These are phyloP conservation scores for Emericellopsis cladophorae DNA, from an alignment of 2,329 filamentous ascomycete species.

Conservation along the genomic window DNA sequence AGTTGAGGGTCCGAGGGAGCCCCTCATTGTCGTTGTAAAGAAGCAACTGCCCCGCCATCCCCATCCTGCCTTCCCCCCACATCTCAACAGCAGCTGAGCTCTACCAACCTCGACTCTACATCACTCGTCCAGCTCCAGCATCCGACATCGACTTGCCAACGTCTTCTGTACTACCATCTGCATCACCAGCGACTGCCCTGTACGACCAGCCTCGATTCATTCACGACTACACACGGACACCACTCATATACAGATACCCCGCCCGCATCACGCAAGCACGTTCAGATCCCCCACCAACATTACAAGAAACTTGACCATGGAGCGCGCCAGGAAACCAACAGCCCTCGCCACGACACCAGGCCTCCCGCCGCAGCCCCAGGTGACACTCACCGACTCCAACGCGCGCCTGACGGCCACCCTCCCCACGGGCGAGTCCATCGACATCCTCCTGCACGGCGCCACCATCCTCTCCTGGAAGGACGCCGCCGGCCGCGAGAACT, in stretches of 20 bases:
- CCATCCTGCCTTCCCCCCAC: no score
- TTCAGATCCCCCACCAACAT: not conserved
- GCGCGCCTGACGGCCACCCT: slow-evolving; percentile 66
- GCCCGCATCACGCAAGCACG: not conserved
- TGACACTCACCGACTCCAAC: slow-evolving; percentile 61
- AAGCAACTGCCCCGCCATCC: no score
- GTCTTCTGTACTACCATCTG: no score
- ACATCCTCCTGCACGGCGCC: slow-evolving; percentile 80
- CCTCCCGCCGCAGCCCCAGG: slow-evolving; percentile 61
- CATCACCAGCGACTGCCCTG: no score
- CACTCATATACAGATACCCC: not conserved
- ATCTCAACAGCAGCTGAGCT: no score
- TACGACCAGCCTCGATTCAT: no score
- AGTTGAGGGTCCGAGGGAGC: no score
- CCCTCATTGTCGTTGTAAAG: no score
- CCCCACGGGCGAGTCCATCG: slow-evolving; percentile 75
- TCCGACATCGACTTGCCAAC: no score
- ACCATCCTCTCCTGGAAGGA: slow-evolving; percentile 93
- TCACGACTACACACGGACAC: no score
- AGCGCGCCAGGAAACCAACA: slow-evolving; percentile 73
- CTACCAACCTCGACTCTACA: no score
- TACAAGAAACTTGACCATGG: slow-evolving; percentile 33
- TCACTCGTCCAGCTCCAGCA: no score
- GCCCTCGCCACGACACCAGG: slow-evolving; percentile 64
- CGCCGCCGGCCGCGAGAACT: slow-evolving; percentile 62